Evolutionary conservation across 2,329 filamentous ascomycete species (phyloP), one percentile per base, ranked within the genome.

Genomic region (Cordyceps farinosa): DNA sequence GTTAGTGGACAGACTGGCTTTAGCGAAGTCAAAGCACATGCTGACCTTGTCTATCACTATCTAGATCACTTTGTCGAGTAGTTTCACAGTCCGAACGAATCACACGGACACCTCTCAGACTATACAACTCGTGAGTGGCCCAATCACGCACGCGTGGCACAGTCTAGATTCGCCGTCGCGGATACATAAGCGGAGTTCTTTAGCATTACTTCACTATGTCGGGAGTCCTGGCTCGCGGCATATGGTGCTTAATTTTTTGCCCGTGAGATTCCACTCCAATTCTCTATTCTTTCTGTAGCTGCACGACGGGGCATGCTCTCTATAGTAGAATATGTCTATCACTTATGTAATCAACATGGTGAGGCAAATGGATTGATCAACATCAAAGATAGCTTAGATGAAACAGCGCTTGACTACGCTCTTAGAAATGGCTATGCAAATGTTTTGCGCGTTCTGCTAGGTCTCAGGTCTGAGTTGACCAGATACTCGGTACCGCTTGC

Each of bases 231-330:
- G 57, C 29, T 34, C 22, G 40, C 36, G 34, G 32, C 2, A 13
- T 53, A 38, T 53, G n/a, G 51, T 38, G 1, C 47, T 30, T 51
- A 6, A 13, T 7, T 5, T 13, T 3, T 34, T 53, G 1, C 2
- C 4, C 22, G 1, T 32, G 9, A 38, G 8, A 22, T 4, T 40
- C 51, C 51, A 38, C 51, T 1, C 3, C 13, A 45, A 5, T 63
- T 63, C 22, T 64, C 61, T 22, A 30, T 64, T 32, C 48, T 66
- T 30, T 64, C 65, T 53, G 48, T 66, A 32, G 65, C 65, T 44
- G 64, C 29, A 36, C 29, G n/a, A 3, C 65, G 61, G 64, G 64
- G 61, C 6, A 64, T 66, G 42, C 47, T 47, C 13, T 27, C 34
- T 15, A 38, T 66, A 30, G 61, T 53, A 5, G 53, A 65, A 17